phyloP scores from a whole-genome alignment of 345 rosid species.

The Pelargonium nanum region DNA sequence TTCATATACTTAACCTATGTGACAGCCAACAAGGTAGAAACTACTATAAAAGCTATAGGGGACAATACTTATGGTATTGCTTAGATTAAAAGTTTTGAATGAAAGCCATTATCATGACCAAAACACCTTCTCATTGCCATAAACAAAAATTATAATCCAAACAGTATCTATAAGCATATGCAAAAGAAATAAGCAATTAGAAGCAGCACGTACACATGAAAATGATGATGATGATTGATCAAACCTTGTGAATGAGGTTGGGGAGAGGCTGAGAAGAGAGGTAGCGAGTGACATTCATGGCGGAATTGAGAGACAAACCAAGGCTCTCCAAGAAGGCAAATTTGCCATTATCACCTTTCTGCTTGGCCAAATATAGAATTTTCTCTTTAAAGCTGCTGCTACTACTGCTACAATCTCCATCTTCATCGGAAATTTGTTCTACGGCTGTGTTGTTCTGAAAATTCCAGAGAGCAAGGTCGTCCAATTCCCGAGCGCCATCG shows the following conservation, averaged over 20 bases:
- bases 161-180: too few relatives aligned
- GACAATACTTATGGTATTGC: background rate
- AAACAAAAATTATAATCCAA: too few relatives aligned
- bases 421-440: conserved; percentile 12
- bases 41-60: conserved; percentile 39
- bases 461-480: conserved; percentile 41
- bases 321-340: conserved; percentile 79
- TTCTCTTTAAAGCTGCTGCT: conserved; percentile 48
- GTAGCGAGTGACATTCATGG: conserved; percentile 63
- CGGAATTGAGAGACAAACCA: conserved; percentile 62
- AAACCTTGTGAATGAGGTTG: conserved; percentile 43
- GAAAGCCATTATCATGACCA: too few relatives aligned
- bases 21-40: too few relatives aligned
- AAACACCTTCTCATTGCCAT: too few relatives aligned
- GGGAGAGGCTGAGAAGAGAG: conserved; percentile 51
- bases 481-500: conserved; percentile 60
- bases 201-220: background rate
- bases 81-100: too few relatives aligned
- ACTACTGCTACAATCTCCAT: conserved; percentile 17
- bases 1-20: conserved; percentile 78
- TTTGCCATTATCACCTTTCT: conserved; percentile 70
- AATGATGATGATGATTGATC: background rate
- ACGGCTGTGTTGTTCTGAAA: conserved; percentile 27
- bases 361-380: conserved; percentile 52
- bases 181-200: background rate